phyloP scores from a whole-genome alignment of 805 yeast genomes.

The Zygosaccharomyces gambellarensis region DNA sequence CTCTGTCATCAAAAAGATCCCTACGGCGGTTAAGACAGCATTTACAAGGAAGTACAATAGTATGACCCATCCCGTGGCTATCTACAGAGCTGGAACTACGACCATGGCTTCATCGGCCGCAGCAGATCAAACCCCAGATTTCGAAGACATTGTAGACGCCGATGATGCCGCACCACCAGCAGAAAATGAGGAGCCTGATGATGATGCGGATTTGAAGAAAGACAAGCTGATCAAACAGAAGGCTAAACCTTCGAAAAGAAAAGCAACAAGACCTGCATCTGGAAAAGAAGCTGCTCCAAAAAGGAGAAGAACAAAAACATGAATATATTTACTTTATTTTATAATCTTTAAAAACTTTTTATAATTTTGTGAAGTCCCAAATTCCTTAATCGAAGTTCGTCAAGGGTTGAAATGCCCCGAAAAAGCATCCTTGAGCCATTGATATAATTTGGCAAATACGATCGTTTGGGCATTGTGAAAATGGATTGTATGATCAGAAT shows the following conservation, averaged over 20 bases:
- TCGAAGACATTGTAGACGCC: conserved; percentile 37
- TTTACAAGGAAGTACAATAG: conserved; percentile 84
- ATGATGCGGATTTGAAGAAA: conserved; percentile 35
- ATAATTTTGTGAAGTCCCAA: not conserved
- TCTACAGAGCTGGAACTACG: conserved; percentile 65
- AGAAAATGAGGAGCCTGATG: conserved; percentile 29
- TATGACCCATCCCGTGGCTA: conserved; percentile 76
- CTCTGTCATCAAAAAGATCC: conserved; percentile 49
- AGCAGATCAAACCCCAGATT: conserved; percentile 30
- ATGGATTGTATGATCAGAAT: conserved; percentile 79
- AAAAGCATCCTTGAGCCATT: conserved; percentile 66
- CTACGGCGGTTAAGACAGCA: conserved; percentile 74
- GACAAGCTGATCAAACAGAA: conserved; percentile 35
- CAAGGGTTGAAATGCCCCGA: conserved; percentile 33
- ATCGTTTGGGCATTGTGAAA: conserved; percentile 75
- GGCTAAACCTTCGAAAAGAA: conserved; percentile 29
- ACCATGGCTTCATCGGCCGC: conserved; percentile 30
- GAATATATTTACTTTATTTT: conserved; percentile 1
- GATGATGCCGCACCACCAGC: conserved; percentile 29
- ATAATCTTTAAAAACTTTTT: not conserved
- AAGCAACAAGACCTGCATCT: conserved; percentile 15
- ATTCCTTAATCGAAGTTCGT: not conserved
- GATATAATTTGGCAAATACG: conserved; percentile 63
- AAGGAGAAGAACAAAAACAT: conserved; percentile 22
- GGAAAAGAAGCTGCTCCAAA: conserved; percentile 15